Percentiles rank a stretch among this genome's conserved stretches.
These are phyloP conservation scores for Emergomyces orientalis DNA, from an alignment of 2,329 filamentous ascomycete genomes.

Conservation along the genomic window DNA sequence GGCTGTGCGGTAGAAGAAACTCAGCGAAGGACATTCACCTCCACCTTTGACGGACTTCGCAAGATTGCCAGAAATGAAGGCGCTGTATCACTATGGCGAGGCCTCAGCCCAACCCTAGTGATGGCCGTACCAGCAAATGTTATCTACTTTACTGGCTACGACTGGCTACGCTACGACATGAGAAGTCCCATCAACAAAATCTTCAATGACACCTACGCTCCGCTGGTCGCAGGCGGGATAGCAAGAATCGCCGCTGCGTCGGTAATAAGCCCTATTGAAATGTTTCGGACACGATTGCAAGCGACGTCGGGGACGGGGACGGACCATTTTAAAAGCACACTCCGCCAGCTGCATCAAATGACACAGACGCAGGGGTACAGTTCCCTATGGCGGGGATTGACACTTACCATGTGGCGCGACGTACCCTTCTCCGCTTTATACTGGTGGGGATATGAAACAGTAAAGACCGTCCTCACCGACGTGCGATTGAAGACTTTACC, in stretches of 20 bases:
- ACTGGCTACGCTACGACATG: conserved; percentile 72
- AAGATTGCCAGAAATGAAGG: conserved; percentile 97
- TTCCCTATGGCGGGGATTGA: conserved; percentile 82
- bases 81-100: conserved; percentile 76
- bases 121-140: conserved; percentile 96
- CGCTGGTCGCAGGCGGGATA: conserved; percentile 67
- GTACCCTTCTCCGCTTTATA: conserved; percentile 96
- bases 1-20: conserved; percentile 84
- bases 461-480: conserved; percentile 62
- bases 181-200: conserved; percentile 60
- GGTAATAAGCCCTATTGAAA: conserved; percentile 81
- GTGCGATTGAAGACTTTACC: conserved; percentile 44
- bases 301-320: conserved; percentile 52
- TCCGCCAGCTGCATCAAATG: conserved; percentile 69
- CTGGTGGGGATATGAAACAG: conserved; percentile 94
- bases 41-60: conserved; percentile 79
- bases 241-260: conserved; percentile 74
- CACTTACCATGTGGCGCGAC: conserved; percentile 88
- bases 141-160: conserved; percentile 97
- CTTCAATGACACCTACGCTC: conserved; percentile 61
- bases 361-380: conserved; percentile 65
- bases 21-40: conserved; percentile 73
- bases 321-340: conserved; percentile 68
- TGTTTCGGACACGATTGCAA: conserved; percentile 88
- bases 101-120: conserved; percentile 81